Evolutionary conservation across 768 basidiomycete genomes (phyloP), one percentile per base, ranked within the genome.

Genomic region (Suillus placidus): DNA sequence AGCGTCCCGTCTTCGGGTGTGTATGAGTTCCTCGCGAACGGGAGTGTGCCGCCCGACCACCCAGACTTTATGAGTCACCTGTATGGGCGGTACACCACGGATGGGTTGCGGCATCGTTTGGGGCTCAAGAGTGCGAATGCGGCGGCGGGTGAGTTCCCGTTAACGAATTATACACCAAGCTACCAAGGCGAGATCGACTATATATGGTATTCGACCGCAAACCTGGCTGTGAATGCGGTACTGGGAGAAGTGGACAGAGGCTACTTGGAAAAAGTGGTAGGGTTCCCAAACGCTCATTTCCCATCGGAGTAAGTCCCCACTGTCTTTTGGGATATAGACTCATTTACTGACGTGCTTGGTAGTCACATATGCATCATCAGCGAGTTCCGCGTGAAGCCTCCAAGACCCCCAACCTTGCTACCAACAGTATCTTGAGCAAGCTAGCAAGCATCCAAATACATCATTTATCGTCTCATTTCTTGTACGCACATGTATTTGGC

Each of bases 281-380:
- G 97, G 43, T 99, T 99, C 84, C 97, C 97, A 35, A 96, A 98
- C 77, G 87, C 89, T 2, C 94, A 98, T 75, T 97, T 95, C 84
- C 95, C 97, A 30, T 96, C 95, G 66, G 96, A 98, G 95, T 98
- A 78, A 74, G 94, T 89, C 18, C 55, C 66, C 64, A 64, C 42
- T 51, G 45, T 55, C 64, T 58, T 68, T 61, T 60, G 56, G 62
- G 7, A 49, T 65, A 64, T 52, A 35, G 54, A 34, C 49, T 5
- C 23, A 14, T 38, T 35, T 65, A 66, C 58, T 60, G 23, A 62
- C 38, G 66, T 40, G 67, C 58, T 62, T 71, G 72, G 42, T 69
- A 94, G 92, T 74, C 92, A 94, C 73, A 78, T 94, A 64, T 88
- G 86, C 67, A 82, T 94, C 66, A 81, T 85, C 67, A 79, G 84